A percentile compares a stretch with the other conserved stretches of the same genome.
Evolutionary conservation across 2,329 filamentous ascomycete species (phyloP).

Genomic region (Colletotrichum sp.): DNA sequence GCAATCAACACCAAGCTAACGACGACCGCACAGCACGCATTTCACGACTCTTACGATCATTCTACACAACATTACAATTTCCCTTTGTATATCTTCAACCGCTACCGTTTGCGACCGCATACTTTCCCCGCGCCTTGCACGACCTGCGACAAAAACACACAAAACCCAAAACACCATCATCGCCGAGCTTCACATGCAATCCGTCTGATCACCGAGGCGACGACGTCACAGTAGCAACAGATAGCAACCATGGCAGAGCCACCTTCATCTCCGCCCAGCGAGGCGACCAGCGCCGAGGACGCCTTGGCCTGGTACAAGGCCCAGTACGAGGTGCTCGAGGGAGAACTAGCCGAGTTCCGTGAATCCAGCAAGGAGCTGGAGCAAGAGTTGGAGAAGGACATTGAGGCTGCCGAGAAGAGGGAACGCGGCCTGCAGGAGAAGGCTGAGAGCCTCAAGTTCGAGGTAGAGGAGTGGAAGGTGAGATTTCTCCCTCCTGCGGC

Average conservation of each 20-base stretch:
- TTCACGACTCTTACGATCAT: conserved; percentile 16
- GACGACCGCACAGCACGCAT: neutral
- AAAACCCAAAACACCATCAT: neutral
- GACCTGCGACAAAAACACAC: neutral
- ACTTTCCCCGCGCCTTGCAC: neutral
- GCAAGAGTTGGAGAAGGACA: conserved; percentile 92
- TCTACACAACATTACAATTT: neutral
- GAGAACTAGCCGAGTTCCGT: conserved; percentile 92
- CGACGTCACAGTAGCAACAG: neutral
- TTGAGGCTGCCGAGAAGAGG: conserved; percentile 93
- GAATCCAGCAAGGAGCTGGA: conserved; percentile 93
- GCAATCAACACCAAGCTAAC: neutral
- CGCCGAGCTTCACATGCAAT: conserved; percentile 13
- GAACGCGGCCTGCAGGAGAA: conserved; percentile 87
- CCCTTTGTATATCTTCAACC: conserved; percentile 15
- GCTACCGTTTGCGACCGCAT: conserved; percentile 8
- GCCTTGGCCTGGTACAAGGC: conserved; percentile 93
- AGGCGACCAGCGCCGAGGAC: conserved; percentile 66
- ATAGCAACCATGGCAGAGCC: conserved; percentile 57
- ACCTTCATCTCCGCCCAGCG: conserved; percentile 66
- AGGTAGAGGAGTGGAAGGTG: conserved; percentile 97
- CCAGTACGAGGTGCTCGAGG: conserved; percentile 92
- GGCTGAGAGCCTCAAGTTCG: conserved; percentile 81
- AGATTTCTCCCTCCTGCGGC: neutral
- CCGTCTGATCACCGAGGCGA: neutral